Base-by-base conservation (phyloP, 2,329 filamentous ascomycete genomes). In the Cladorrhinum sp. region DNA sequence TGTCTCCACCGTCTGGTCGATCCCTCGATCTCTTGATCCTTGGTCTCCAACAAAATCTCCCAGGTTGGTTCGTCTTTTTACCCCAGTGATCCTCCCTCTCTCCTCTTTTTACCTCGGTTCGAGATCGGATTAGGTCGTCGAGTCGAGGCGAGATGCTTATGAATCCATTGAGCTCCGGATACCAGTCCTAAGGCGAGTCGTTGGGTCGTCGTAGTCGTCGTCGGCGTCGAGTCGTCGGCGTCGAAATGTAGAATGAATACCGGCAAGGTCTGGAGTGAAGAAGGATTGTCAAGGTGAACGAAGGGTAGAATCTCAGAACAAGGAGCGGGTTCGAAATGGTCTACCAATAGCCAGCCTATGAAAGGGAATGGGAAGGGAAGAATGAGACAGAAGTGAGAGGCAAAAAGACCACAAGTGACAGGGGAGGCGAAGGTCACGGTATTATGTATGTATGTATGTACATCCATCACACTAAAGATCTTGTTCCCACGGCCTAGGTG, bases 251-350 rank as follows among this genome's bases (percentile, higher is more conserved):
- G n/a, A n/a, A 54, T 10, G 56, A 20, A 12, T 18, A 18, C 52
- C 49, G 55, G 25, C 29, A 59, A 5, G 36, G 56, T 59, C 18
- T 29, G 58, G 38, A 32, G 55, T 38, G 8, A 13, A 29, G 25
- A 62, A 49, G 29, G 53, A 58, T 59, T 9, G 60, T 60, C 50
- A 50, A 50, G 23, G 58, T 59, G 57, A 58, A 50, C 52, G 29
- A 63, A 36, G 25, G 57, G 41, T 50, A 25, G 36, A 18, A 49
- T 62, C 62, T 64, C 65, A 59, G 60, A 62, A 62, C 59, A 68
- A 67, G 65, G 66, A 66, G 55, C 45, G 65, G 50, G 48, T 62
- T 66, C 60, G 60, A 64, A 61, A 36, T 57, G 55, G 50, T 36
- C 38, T 60, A 58, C 41, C 18, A 38, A 41, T 24, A 25, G 27